Evolutionary conservation across 805 yeast species (phyloP).

Genomic region (Candida montana): DNA sequence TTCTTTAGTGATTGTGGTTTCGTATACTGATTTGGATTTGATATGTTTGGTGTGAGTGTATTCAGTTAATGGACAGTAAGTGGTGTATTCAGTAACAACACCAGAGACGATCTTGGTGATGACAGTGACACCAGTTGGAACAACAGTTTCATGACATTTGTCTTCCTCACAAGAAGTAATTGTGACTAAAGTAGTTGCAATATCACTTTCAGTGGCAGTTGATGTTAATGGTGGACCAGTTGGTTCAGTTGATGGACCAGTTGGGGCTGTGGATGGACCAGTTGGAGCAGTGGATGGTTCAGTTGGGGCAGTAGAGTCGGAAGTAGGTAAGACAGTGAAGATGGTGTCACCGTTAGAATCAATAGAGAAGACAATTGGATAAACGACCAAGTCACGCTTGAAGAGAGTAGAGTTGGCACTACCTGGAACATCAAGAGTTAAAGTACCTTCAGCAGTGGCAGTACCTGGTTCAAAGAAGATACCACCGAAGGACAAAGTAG

Average conservation of each 20-base stretch:
- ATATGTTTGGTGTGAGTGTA: not conserved
- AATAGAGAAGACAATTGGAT: constrained; percentile 3
- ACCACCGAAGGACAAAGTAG: constrained; percentile 1
- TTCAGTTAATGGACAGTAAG: constrained; percentile 7
- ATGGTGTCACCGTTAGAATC: constrained; percentile 11
- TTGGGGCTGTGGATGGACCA: constrained; percentile 12
- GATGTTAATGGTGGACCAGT: not conserved
- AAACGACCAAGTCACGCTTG: not conserved
- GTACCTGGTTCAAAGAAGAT: constrained; percentile 1
- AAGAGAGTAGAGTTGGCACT: constrained; percentile 1
- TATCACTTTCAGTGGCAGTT: not conserved
- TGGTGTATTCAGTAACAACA: constrained; percentile 1
- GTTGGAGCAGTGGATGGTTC: constrained; percentile 10
- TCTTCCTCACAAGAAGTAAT: constrained; percentile 1
- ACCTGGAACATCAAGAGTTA: constrained; percentile 14
- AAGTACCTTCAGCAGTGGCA: not conserved
- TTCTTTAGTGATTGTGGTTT: not conserved
- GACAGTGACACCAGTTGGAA: constrained; percentile 3
- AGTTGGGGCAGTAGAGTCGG: constrained; percentile 10
- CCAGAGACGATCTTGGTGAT: constrained; percentile 1
- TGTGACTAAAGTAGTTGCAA: not conserved
- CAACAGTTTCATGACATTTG: not conserved
- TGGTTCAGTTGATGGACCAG: not conserved
- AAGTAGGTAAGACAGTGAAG: constrained; percentile 12
- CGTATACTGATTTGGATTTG: not conserved